These are phyloP conservation scores for Amanita jacksonii DNA, from an alignment of 768 basidiomycete species.

Conservation along the genomic window DNA sequence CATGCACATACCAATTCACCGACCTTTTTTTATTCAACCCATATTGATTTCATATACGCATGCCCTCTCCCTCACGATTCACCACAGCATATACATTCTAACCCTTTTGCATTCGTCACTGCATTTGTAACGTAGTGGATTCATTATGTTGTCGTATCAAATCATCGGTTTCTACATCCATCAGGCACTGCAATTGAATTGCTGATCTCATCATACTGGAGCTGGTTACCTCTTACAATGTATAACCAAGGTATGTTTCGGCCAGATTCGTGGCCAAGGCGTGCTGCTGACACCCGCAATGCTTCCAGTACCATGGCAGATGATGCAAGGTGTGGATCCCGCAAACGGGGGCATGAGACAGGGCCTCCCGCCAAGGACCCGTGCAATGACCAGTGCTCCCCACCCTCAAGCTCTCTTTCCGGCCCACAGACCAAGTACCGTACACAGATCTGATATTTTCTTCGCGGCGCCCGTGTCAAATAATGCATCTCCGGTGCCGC, in stretches of 20 bases:
- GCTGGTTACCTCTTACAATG: background rate
- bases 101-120: conserved; percentile 10
- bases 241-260: conserved; percentile 2
- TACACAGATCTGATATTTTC: conserved; percentile 23
- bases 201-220: background rate
- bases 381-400: conserved; percentile 1
- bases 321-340: background rate
- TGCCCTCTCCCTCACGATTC: conserved; percentile 7
- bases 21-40: conserved; percentile 10
- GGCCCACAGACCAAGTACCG: conserved; percentile 21
- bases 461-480: conserved; percentile 16
- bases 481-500: conserved; percentile 8
- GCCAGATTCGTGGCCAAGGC: background rate
- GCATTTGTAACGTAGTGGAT: conserved; percentile 41
- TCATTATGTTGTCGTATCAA: conserved; percentile 21
- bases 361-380: background rate
- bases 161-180: too few relatives aligned
- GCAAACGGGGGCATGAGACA: background rate
- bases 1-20: conserved; percentile 8
- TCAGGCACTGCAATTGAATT: too few relatives aligned
- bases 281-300: background rate
- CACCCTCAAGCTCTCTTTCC: conserved; percentile 20
- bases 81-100: conserved; percentile 9
- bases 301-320: conserved; percentile 11
- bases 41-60: conserved; percentile 13